These are phyloP conservation scores for Aspergillus cristatus DNA, from an alignment of 495 filamentous ascomycete species.

Conservation along the genomic window DNA sequence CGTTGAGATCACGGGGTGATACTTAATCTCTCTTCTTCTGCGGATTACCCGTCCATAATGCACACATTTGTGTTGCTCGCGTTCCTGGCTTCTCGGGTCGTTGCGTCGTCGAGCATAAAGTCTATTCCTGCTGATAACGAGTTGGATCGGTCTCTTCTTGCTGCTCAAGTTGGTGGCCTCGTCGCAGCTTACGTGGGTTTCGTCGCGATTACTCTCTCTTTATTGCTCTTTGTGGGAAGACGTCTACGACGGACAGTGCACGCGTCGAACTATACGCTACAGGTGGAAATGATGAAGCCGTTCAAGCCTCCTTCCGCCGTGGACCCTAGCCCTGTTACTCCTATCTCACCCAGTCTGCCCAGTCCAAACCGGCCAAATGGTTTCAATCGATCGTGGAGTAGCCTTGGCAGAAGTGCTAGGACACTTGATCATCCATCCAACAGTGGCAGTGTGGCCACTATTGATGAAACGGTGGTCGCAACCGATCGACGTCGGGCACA, in stretches of 20 bases:
- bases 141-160: constrained; percentile 51
- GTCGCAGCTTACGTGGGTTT: constrained; percentile 70
- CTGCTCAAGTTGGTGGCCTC: constrained; percentile 68
- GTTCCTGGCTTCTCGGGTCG: constrained; percentile 3
- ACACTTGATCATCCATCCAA: constrained; percentile 23
- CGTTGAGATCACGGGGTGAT: constrained; percentile 1
- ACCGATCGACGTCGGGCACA: constrained; percentile 63
- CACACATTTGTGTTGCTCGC: constrained; percentile 2
- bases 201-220: constrained; percentile 54
- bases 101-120: too few relatives aligned
- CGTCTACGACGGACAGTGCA: constrained; percentile 47
- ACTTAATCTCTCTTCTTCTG: constrained; percentile 13
- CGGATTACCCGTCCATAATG: constrained; percentile 6
- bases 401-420: constrained; percentile 22
- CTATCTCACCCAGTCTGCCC: constrained; percentile 29
- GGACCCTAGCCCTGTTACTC: constrained; percentile 39
- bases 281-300: constrained; percentile 57
- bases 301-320: constrained; percentile 38
- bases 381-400: constrained; percentile 35
- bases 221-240: constrained; percentile 57
- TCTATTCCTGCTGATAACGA: constrained; percentile 9
- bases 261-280: constrained; percentile 40
- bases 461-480: constrained; percentile 68
- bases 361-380: constrained; percentile 28
- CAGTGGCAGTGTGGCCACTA: constrained; percentile 46